Percentiles rank a stretch among this genome's conserved stretches.
Conservation (phyloP, 2,329 filamentous ascomycete genomes). For the Podosphaera aphanis region DNA sequence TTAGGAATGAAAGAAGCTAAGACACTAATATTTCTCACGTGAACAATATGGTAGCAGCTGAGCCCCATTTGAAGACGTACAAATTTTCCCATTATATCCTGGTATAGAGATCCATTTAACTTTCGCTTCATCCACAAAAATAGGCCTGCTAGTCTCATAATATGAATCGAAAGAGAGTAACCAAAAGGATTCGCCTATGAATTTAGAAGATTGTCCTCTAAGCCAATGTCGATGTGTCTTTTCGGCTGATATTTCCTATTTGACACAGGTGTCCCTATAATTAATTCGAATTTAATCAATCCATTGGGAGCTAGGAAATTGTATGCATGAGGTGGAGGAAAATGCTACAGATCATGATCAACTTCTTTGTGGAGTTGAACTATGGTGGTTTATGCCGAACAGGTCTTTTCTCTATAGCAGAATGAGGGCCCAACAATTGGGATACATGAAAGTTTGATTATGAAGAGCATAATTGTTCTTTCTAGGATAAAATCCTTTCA, state of each 20-base stretch:
- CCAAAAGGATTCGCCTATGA: background rate
- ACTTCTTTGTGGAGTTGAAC: background rate
- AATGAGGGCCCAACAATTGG: background rate
- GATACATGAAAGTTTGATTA: background rate
- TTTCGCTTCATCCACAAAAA: background rate
- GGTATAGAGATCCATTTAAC: background rate
- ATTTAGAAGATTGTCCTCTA: background rate
- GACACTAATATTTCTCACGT: background rate
- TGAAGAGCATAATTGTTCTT: background rate
- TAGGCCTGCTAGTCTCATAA: background rate
- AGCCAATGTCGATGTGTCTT: background rate
- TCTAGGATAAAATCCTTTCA: background rate
- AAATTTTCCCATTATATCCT: background rate
- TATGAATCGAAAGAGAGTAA: background rate
- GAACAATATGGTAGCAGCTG: background rate
- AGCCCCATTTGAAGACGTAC: background rate
- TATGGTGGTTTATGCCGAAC: background rate
- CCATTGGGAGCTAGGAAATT: background rate
- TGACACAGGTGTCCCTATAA: background rate
- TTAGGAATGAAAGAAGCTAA: background rate
- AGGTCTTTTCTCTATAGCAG: background rate
- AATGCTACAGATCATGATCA: background rate
- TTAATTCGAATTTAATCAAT: background rate
- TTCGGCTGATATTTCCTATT: background rate
- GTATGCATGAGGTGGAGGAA: background rate